Evolutionary conservation across 2,329 filamentous ascomycete species (phyloP).

Genomic region (Botrytis sinoallii): DNA sequence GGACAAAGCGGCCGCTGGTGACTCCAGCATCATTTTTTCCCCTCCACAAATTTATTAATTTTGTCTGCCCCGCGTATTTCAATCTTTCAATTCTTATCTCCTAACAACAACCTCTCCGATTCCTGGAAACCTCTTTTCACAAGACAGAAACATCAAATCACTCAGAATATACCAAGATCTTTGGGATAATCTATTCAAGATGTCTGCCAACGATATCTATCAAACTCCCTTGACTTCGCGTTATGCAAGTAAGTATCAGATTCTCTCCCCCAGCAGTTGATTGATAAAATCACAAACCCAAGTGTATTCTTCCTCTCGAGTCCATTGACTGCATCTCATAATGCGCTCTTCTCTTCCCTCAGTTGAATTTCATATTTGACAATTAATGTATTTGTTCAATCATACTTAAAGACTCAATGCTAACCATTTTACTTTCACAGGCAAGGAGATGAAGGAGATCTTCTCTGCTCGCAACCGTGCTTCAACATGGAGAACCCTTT

Average conservation of each 20-base stretch:
- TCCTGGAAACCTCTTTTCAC: background rate
- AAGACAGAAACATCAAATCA: background rate
- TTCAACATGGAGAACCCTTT: constrained; percentile 56
- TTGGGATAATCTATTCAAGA: constrained; percentile 19
- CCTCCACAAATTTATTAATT: background rate
- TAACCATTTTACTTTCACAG: constrained; percentile 1
- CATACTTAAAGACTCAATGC: background rate
- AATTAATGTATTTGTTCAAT: background rate
- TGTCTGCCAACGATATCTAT: constrained; percentile 49
- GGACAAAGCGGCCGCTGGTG: background rate
- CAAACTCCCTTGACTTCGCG: constrained; percentile 68
- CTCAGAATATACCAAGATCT: background rate
- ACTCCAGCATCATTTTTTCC: constrained; percentile 1
- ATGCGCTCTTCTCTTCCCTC: background rate
- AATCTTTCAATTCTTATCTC: background rate
- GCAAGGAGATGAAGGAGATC: constrained; percentile 67
- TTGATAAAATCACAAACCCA: background rate
- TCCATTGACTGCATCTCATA: background rate
- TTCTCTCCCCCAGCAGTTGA: background rate
- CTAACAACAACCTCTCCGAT: background rate
- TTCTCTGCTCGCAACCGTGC: constrained; percentile 68
- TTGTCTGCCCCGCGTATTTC: constrained; percentile 2
- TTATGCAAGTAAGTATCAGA: constrained; percentile 52
- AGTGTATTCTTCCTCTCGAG: background rate
- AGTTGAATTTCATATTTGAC: background rate